Percentiles rank a stretch among this genome's conserved stretches.
phyloP scores from a whole-genome alignment of 1,139 yeast genomes.

The Taphrina communis region DNA sequence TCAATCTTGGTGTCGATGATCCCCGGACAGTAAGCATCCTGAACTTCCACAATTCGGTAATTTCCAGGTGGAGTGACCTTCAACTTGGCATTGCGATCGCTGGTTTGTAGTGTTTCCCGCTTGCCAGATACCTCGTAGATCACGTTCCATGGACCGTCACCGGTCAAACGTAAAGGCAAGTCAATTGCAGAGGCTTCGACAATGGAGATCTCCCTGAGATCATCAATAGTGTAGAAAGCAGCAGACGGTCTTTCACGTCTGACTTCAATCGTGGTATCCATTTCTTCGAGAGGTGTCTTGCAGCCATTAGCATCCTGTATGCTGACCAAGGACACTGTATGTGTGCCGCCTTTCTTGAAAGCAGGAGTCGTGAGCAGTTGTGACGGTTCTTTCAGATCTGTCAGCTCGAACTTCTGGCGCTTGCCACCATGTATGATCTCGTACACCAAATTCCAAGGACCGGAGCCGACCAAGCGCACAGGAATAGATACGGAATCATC shows the following conservation, averaged over 20 bases:
- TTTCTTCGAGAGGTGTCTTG: conserved; percentile 66
- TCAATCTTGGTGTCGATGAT: conserved; percentile 54
- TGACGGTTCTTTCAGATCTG: conserved; percentile 55
- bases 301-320: conserved; percentile 78
- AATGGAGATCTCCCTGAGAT: conserved; percentile 48
- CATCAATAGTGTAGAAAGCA: conserved; percentile 55
- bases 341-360: conserved; percentile 70
- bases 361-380: conserved; percentile 61
- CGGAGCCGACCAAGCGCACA: conserved; percentile 71
- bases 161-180: conserved; percentile 65
- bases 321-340: conserved; percentile 65
- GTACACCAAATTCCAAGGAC: conserved; percentile 75
- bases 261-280: conserved; percentile 66
- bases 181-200: conserved; percentile 64
- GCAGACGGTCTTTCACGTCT: conserved; percentile 70
- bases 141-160: conserved; percentile 54
- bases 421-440: conserved; percentile 64
- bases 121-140: conserved; percentile 41
- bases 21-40: conserved; percentile 75
- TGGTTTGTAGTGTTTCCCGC: conserved; percentile 38
- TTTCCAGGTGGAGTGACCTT: conserved; percentile 64
- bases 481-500: conserved; percentile 60
- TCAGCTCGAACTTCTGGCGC: conserved; percentile 55
- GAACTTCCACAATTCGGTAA: conserved; percentile 64
- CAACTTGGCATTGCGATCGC: conserved; percentile 51